Percentiles rank a stretch among this genome's conserved stretches.
phyloP scores from a whole-genome alignment of 73 alveolate species.

The Paramecium octaurelia region DNA sequence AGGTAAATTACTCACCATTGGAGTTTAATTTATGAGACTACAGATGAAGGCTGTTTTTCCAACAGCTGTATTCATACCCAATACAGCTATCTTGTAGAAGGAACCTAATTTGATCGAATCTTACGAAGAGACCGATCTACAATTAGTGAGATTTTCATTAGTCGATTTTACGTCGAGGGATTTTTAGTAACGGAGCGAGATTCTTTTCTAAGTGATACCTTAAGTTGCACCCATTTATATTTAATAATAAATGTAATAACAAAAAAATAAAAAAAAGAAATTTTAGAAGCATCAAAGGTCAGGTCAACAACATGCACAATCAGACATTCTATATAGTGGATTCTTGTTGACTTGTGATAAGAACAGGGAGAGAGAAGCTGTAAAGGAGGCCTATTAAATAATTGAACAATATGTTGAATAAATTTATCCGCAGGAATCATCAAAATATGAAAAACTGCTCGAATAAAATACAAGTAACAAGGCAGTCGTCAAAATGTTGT shows the following conservation, averaged over 20 bases:
- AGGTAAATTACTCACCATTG: not conserved
- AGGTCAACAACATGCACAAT: not conserved
- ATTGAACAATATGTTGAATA: conserved; percentile 32
- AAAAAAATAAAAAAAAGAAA: not conserved
- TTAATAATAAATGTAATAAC: not conserved
- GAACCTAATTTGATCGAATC: not conserved
- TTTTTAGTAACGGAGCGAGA: not conserved
- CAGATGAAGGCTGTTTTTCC: conserved; percentile 25
- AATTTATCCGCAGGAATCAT: conserved; percentile 23
- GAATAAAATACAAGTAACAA: conserved; percentile 2
- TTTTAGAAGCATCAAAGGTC: not conserved
- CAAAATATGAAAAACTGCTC: not conserved
- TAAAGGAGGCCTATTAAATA: not conserved
- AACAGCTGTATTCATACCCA: conserved; percentile 37
- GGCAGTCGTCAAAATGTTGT: not conserved
- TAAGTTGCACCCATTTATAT: conserved; percentile 25
- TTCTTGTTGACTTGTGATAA: conserved; percentile 41
- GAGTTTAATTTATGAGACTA: conserved; percentile 27
- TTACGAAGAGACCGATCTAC: conserved; percentile 9
- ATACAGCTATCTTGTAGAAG: conserved; percentile 16
- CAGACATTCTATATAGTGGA: not conserved
- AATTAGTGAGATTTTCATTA: not conserved
- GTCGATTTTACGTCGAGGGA: not conserved
- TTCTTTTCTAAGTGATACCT: not conserved
- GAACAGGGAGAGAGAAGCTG: conserved; percentile 43